Conservation (phyloP, 176 grass and related monocot species). For the Ananas comosus region DNA sequence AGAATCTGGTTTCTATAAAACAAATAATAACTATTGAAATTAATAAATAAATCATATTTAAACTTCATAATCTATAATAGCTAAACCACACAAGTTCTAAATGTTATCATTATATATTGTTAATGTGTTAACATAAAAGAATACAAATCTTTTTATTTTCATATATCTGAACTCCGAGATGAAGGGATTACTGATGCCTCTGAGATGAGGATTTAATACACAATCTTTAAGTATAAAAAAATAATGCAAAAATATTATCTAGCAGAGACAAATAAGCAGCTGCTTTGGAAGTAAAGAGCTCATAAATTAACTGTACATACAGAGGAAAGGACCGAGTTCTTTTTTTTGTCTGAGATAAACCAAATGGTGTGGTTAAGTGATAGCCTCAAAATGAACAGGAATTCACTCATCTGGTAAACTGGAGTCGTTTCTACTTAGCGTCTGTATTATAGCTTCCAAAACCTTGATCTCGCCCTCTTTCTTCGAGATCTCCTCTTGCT, state of each 20-base stretch:
- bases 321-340: too few species aligned
- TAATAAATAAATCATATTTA: too few species aligned
- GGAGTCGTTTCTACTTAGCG: conserved; percentile 63
- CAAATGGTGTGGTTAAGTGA: not conserved
- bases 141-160: too few species aligned
- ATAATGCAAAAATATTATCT: not conserved
- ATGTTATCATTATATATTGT: too few species aligned
- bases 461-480: conserved; percentile 85
- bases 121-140: too few species aligned
- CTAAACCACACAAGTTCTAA: too few species aligned
- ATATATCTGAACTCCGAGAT: not conserved
- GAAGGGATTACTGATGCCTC: too few species aligned
- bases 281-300: not conserved
- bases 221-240: not conserved
- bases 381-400: not conserved
- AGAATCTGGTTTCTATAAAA: too few species aligned
- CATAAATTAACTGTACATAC: too few species aligned
- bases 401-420: conserved; percentile 41
- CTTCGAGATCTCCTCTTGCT: conserved; percentile 93
- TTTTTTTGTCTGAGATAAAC: not conserved
- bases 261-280: not conserved
- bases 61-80: too few species aligned
- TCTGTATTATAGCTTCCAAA: conserved; percentile 90
- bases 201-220: not conserved
- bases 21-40: too few species aligned